phyloP scores from a whole-genome alignment of 176 grass and related monocot genomes.

The Bromus sterilis region DNA sequence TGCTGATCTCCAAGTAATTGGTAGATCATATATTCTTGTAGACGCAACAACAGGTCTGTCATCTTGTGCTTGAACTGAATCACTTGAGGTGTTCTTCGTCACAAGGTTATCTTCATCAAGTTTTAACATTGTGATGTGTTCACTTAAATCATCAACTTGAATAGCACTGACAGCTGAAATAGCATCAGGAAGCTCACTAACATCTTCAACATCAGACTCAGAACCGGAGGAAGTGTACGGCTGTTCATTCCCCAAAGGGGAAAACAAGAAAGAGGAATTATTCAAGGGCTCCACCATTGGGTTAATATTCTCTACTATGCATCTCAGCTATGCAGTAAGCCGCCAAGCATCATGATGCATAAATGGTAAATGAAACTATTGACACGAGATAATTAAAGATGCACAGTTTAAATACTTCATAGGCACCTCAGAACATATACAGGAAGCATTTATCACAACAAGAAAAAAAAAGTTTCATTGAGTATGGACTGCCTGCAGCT shows the following conservation, averaged over 20 bases:
- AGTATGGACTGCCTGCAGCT: not conserved
- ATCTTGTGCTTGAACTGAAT: slow-evolving; percentile 25
- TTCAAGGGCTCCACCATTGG: not conserved
- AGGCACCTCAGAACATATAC: not conserved
- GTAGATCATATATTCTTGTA: slow-evolving; percentile 25
- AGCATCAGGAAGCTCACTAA: slow-evolving; percentile 27
- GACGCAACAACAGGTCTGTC: slow-evolving; percentile 20
- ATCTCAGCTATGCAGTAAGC: not conserved
- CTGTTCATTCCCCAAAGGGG: slow-evolving; percentile 37
- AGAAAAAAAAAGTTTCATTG: not conserved
- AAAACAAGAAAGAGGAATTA: slow-evolving; percentile 21
- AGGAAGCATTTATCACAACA: slow-evolving; percentile 7
- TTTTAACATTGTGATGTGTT: slow-evolving; percentile 51
- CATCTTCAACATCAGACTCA: slow-evolving; percentile 56
- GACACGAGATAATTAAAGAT: slow-evolving; percentile 1
- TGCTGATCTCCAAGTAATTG: slow-evolving; percentile 58
- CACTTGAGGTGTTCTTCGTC: slow-evolving; percentile 25
- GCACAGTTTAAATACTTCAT: not conserved
- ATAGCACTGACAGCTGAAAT: slow-evolving; percentile 12
- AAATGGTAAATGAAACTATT: slow-evolving; percentile 3
- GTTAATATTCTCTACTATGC: slow-evolving; percentile 7
- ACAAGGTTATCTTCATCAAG: slow-evolving; percentile 39
- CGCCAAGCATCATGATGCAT: not conserved
- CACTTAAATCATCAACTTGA: slow-evolving; percentile 32
- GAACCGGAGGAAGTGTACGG: slow-evolving; percentile 42